Evolutionary conservation across 164 flowering plant species (phyloP), one percentile per base, ranked within the genome.

Genomic region (Euptelea pleiosperma): DNA sequence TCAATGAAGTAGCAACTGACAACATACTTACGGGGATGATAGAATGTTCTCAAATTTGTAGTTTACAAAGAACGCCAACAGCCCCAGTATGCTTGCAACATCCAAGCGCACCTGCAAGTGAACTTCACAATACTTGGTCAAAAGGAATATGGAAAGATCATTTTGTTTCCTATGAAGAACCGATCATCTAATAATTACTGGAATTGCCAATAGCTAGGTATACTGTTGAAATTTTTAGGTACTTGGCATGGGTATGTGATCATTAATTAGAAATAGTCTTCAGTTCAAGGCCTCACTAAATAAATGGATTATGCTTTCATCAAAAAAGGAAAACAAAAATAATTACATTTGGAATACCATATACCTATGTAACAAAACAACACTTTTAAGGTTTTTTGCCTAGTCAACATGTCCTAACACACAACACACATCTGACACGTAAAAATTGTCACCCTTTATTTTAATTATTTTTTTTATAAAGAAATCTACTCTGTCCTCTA

Each of bases 41-140:
- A 60, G 61, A 48, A 92, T 80, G 70, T 87, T 66, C 80, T 84
- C 96, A 70, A 92, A 89, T 72, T 80, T 93, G 82, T 93, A 86
- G 69, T 90, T 93, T 30, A 93, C 80, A 72, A 87, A 60, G 79
- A 67, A 93, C 47, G 98, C 98, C 65, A 76, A 66, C 52, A 93
- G 93, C 30, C 98, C 98, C 78, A 86, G 57, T 57, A 84, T 77
- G 48, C 91, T 70, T 39, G 98, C 91, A 63, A 63, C 60, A 73
- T 93, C 98, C 79, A 93, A 72, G 73, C 96, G 91, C 50, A 93
- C 90, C 98, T 93, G 63, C 75, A 65, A 39, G 29, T 35, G 19
- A 64, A 56, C 34, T 43, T 58, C 19, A 68, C 41, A 62, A n/a
- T 16, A 60, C 31, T 29, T 19, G 10, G 19, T 55, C 34, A 50